Base-by-base conservation (phyloP, 139 green algal genomes). In the Ulvella scutata region DNA sequence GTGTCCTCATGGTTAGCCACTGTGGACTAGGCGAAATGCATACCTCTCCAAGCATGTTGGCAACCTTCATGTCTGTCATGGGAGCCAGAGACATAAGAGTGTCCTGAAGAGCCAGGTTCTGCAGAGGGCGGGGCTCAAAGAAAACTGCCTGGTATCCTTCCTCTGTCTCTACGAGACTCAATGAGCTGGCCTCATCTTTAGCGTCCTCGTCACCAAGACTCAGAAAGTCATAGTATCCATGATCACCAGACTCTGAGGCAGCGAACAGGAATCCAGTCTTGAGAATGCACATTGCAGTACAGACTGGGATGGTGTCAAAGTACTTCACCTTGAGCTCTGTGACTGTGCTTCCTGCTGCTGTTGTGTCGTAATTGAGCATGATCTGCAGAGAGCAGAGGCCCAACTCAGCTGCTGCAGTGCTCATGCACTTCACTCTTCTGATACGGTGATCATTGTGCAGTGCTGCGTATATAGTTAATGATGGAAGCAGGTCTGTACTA, bases 181-280 rank as follows among this genome's bases (percentile, higher is more conserved):
- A 83, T 38, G 80, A 89, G 77, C 77, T 87, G 39, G 78, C 81
- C 85, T 95, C 91, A 51, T 96, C 93, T 10, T 92, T 85, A 26
- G 90, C 90, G n/a, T 96, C 93, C 74, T 91, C 90, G 80, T 98
- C 92, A 21, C 95, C 95, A 26, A 67, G 51, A 1, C 51, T 67
- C 75, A 91, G 76, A 78, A 99, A 98, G 80, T 97, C 92, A 85
- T 99, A 99, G 26, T 99, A 86, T 4, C 86, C 90, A 80, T 99
- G 95, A 85, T 98, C 95, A 61, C 95, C 94, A 75, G 90, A 92
- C 85, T 99, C 95, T 34, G 89, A 94, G 33, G 91, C 95, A 0
- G 93, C 89, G 79, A 98, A 98, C 21, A 99, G 88, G 86, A 97
- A 98, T 39, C 95, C 95, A 17, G 89, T 96, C 78, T 94, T 92